Evolutionary conservation across 306 rosid genomes (phyloP), one percentile per base, ranked within the genome.

Genomic region (Morella rubra): DNA sequence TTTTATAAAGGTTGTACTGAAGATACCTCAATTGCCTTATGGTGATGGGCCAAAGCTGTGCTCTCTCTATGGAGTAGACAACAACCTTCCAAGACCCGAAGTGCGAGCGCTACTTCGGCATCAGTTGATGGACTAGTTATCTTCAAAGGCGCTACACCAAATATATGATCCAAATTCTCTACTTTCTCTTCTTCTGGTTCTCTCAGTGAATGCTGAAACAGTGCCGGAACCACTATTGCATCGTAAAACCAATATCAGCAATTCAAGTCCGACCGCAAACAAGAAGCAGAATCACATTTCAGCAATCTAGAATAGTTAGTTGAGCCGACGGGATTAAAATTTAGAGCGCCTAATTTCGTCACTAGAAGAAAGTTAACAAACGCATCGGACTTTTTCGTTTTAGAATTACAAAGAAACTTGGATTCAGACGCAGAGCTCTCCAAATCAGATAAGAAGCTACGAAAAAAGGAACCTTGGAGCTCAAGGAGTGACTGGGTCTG

Each of bases 161-260:
- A 86, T 55, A 95, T 87, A 71, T 88, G 92, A 71, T 74, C 89
- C 91, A 90, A 82, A 77, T 84, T 90, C 6, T 79, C 77, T 8
- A 92, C 86, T 50, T 27, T 80, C 12, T 73, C 87, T 42, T 90
- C 94, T 61, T 75, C 93, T 8, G 84, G 62, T 71, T 95, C 97
- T 71, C 86, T 92, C 61, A 95, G 53, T 12, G 97, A 90, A 80
- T 92, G 91, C 71, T 88, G 87, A 84, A 95, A 95, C 46, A 92
- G 82, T 54, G 91, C 93, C 52, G 96, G 97, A 87, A 92, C 92
- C 84, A 92, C 98, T 95, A 85, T 55, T 51, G 42, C 44, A 81
- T 45, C 20, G 32, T 37, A 74, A 72, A 69, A 44, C 37, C 45
- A 75, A 53, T n/a, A 41, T 42, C 52, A 66, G 53, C 65, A n/a